These are phyloP conservation scores for Clarireedia sp. DNA, from an alignment of 2,329 filamentous ascomycete genomes.

Conservation along the genomic window DNA sequence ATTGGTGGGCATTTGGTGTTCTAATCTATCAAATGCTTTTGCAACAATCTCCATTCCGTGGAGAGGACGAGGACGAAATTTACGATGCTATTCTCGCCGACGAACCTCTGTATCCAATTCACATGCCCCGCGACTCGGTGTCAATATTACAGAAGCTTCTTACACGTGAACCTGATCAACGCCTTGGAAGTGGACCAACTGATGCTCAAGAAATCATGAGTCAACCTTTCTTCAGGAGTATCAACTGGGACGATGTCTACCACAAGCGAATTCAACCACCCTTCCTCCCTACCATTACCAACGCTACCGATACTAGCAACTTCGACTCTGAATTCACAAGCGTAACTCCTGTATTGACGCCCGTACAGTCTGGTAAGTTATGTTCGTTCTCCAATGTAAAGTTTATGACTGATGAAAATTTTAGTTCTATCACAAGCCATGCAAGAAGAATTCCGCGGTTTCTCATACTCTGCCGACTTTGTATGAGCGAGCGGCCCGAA, in stretches of 20 bases:
- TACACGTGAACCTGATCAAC: slow-evolving; percentile 86
- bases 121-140: slow-evolving; percentile 96
- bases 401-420: slow-evolving; percentile 7
- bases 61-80: slow-evolving; percentile 98
- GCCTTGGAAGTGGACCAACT: slow-evolving; percentile 87
- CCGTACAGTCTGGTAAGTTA: slow-evolving; percentile 86
- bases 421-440: slow-evolving; percentile 92
- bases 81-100: slow-evolving; percentile 98
- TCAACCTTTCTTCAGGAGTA: slow-evolving; percentile 94
- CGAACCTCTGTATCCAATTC: slow-evolving; percentile 94
- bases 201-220: slow-evolving; percentile 99
- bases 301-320: slow-evolving; percentile 96
- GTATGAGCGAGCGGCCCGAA: slow-evolving; percentile 19
- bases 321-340: slow-evolving; percentile 98
- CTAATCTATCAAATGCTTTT: slow-evolving; percentile 99
- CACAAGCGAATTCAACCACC: slow-evolving; percentile 86
- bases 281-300: slow-evolving; percentile 84
- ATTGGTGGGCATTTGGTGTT: slow-evolving; percentile 99
- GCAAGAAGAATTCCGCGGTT: slow-evolving; percentile 99
- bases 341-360: slow-evolving; percentile 92
- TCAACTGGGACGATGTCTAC: slow-evolving; percentile 99
- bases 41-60: slow-evolving; percentile 96
- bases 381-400: neutral
- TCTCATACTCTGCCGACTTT: slow-evolving; percentile 61
- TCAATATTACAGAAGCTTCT: slow-evolving; percentile 96